Base-by-base conservation (phyloP, 257 asterid species). In the Solanum neorickii region DNA sequence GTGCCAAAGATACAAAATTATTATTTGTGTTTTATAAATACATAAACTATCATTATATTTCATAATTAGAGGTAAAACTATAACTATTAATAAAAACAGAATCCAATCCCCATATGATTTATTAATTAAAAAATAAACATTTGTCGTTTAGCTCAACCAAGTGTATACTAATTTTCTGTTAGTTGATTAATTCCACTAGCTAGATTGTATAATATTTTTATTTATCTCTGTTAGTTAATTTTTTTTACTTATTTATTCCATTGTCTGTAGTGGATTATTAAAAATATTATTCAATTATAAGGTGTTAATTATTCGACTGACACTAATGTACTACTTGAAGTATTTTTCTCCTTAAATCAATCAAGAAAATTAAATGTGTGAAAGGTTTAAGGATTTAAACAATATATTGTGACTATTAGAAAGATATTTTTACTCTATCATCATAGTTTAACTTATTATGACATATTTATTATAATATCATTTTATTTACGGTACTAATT, bases 61-160 rank as follows among this genome's bases (percentile, higher is more conserved):
- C 69, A 60, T 60, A 60, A 60, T 60, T 60, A 60, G 69, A 60
- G 69, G 13, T 6, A 10, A 9, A 60, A 60, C 13, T 60, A 60
- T 60, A 60, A 23, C 1, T 60, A 10, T 23, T 2, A 23, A 23
- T 3, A 60, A 3, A 60, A 60, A 74, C 86, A 85, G 93, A 94
- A 91, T 91, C 89, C n/a, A 80, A 80, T 47, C 66, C 84, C 68
- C 29, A 15, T 80, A 47, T 16, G 27, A 29, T 86, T 42, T 27
- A 18, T 65, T 73, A 37, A 12, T 16, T 52, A 5, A 52, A 52
- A 87, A 16, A 27, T 3, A 39, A 39, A 20, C 33, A 41, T 75
- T 75, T 75, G 59, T 75, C 83, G 49, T 23, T 75, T 41, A 23
- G 33, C 33, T 12, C 3, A 42, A 75, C 31, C 82, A 75, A 37